Percentiles rank a stretch among this genome's conserved stretches.
Conservation (phyloP, 441 rosid species). For the Adansonia rubrostipa region DNA sequence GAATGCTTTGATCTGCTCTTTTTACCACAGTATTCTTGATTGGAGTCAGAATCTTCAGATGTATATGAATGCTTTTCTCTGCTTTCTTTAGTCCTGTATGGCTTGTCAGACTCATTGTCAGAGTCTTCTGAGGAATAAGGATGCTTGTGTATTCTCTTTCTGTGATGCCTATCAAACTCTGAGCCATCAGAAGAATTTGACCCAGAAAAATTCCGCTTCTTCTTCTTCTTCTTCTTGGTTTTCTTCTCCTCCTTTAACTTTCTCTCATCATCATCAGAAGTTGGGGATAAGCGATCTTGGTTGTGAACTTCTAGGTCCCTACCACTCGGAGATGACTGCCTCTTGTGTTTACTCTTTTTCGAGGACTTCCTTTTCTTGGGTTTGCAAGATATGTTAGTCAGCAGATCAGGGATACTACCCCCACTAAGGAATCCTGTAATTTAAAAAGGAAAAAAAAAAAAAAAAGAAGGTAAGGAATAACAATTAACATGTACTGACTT, state of each 20-base stretch:
- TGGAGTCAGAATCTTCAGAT: slow-evolving; percentile 43
- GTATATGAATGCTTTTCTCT: slow-evolving; percentile 33
- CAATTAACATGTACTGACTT: slow-evolving; percentile 9
- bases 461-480: neutral
- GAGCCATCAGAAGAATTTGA: slow-evolving; percentile 45
- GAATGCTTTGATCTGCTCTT: slow-evolving; percentile 33
- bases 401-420: slow-evolving; percentile 61
- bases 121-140: slow-evolving; percentile 40
- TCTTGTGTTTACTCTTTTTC: slow-evolving; percentile 50
- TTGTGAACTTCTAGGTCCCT: slow-evolving; percentile 21
- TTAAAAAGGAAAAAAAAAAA: slow-evolving; percentile 18
- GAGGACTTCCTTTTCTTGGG: slow-evolving; percentile 50
- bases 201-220: slow-evolving; percentile 45
- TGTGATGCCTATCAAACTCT: slow-evolving; percentile 36
- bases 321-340: slow-evolving; percentile 43
- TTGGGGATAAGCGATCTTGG: slow-evolving; percentile 43
- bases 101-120: slow-evolving; percentile 37
- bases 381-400: slow-evolving; percentile 56
- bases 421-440: slow-evolving; percentile 77
- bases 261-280: slow-evolving; percentile 47
- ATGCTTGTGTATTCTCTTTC: slow-evolving; percentile 41
- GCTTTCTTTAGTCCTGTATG: slow-evolving; percentile 36
- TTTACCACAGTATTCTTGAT: slow-evolving; percentile 32
- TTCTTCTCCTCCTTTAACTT: slow-evolving; percentile 48
- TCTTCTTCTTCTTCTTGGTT: slow-evolving; percentile 37